Conservation (phyloP, 495 filamentous ascomycete genomes). For the Haplographium delicatum region DNA sequence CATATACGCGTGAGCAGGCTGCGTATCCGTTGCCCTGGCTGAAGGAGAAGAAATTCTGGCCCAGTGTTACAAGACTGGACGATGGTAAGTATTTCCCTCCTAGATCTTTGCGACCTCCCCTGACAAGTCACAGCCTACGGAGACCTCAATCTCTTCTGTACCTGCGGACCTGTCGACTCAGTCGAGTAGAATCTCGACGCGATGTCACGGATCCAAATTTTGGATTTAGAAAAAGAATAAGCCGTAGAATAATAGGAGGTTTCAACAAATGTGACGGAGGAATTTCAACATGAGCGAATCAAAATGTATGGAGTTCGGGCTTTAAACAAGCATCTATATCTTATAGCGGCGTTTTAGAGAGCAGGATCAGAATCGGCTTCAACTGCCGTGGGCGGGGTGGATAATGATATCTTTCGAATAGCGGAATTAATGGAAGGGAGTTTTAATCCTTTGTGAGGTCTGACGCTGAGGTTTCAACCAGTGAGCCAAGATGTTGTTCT, state of each 20-base stretch:
- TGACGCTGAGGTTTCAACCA: too few species aligned
- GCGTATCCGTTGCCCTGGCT: slow-evolving; percentile 85
- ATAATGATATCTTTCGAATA: too few species aligned
- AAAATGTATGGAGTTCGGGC: slow-evolving; percentile 11
- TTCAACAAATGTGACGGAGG: slow-evolving; percentile 8
- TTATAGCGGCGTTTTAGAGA: slow-evolving; percentile 2
- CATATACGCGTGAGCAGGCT: slow-evolving; percentile 75
- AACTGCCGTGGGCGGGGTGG: slow-evolving; percentile 19
- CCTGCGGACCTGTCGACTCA: slow-evolving; percentile 76
- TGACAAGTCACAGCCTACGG: slow-evolving; percentile 63
- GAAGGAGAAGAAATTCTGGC: slow-evolving; percentile 98
- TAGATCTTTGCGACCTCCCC: slow-evolving; percentile 7
- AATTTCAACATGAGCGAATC: too few species aligned
- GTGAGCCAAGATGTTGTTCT: too few species aligned
- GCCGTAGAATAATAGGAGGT: neutral
- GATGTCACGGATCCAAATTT: slow-evolving; percentile 28
- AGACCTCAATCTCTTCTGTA: slow-evolving; percentile 92
- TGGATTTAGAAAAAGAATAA: neutral
- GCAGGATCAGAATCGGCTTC: slow-evolving; percentile 12
- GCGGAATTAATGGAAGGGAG: too few species aligned
- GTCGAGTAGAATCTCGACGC: slow-evolving; percentile 28
- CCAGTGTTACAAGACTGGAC: slow-evolving; percentile 79
- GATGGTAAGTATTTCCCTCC: slow-evolving; percentile 59
- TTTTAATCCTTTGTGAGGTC: too few species aligned
- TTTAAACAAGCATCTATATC: neutral